A percentile compares a stretch with the other conserved stretches of the same genome.
Evolutionary conservation across 2,329 filamentous ascomycete genomes (phyloP).

Genomic region (Penicillium sp.): DNA sequence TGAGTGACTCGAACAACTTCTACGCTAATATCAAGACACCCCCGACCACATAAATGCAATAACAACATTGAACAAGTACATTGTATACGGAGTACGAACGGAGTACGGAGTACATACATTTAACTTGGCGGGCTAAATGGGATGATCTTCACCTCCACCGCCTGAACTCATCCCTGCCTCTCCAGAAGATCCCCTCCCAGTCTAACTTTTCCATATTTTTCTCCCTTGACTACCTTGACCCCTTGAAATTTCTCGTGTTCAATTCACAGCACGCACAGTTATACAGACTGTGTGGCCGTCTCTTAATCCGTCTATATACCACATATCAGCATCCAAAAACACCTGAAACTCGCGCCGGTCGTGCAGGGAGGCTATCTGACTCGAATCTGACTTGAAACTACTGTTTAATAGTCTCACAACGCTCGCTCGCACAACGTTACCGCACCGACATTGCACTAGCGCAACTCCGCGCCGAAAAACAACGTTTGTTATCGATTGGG

Average conservation of each 20-base stretch:
- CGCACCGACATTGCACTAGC: background rate
- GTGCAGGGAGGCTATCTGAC: constrained; percentile 19
- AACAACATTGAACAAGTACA: background rate
- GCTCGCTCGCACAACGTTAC: background rate
- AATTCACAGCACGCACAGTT: background rate
- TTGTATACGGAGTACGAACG: background rate
- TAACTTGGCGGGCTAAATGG: background rate
- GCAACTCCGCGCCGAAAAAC: background rate
- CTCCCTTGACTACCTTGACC: background rate
- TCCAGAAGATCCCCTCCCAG: constrained; percentile 11
- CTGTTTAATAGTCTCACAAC: background rate
- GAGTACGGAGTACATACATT: background rate
- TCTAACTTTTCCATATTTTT: constrained; percentile 4
- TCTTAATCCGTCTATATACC: background rate
- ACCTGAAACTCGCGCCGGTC: constrained; percentile 22
- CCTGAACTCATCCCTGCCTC: constrained; percentile 26
- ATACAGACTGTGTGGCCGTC: background rate
- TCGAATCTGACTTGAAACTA: constrained; percentile 1
- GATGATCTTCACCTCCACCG: constrained; percentile 26
- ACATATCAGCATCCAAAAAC: constrained; percentile 7
- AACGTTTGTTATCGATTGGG: background rate
- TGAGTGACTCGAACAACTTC: background rate
- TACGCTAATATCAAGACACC: background rate
- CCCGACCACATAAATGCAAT: background rate
- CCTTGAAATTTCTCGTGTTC: background rate